Base-by-base conservation (phyloP, 2,329 filamentous ascomycete genomes). In the Hypocreales sp. region DNA sequence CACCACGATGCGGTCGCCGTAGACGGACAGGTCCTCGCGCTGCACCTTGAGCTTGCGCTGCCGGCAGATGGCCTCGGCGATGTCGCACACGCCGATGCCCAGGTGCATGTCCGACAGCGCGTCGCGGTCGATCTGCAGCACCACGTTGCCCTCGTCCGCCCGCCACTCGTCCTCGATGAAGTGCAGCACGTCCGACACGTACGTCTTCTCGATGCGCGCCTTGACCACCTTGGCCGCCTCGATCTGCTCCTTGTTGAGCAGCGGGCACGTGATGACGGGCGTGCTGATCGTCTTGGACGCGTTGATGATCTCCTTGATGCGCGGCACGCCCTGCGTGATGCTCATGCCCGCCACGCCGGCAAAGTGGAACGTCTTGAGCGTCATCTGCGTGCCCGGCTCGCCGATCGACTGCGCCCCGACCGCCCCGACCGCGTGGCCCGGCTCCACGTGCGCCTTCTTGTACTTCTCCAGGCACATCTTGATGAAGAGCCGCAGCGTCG, bases 271-370 rank as follows among this genome's bases (percentile, higher is more conserved):
- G 40, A 98, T 92, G 46, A 98, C 79, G 0, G 90, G 90, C 1
- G 90, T 98, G 50, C 80, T 92, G 53, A 98, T 98, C 26, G 64
- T 62, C 50, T 84, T 92, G 7, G 84, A 93, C 5, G 90, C 90
- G 56, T 98, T 98, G 72, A 98, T 98, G 40, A 98, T 98, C 64
- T 98, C 90, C 58, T 98, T 98, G 61, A 98, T 98, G 75, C 90
- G 87, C 2, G 90, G 90, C 6, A 98, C 90, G 80, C 90, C 90
- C 47, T 94, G 83, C 0, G 90, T 98, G 47, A 98, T 93, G 67
- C 83, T 93, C 90, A 98, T 95, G 51, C 87, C 87, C 23, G 90
- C 90, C 37, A 98, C 90, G 79, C 90, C 90, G 48, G 90, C 90
- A 61, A 98, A 98, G 79, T 95, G 90, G 72, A 95, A 95, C 48